These are phyloP conservation scores for Pilaira anomala DNA, from an alignment of 192 early-diverging fungal genomes.

Conservation along the genomic window DNA sequence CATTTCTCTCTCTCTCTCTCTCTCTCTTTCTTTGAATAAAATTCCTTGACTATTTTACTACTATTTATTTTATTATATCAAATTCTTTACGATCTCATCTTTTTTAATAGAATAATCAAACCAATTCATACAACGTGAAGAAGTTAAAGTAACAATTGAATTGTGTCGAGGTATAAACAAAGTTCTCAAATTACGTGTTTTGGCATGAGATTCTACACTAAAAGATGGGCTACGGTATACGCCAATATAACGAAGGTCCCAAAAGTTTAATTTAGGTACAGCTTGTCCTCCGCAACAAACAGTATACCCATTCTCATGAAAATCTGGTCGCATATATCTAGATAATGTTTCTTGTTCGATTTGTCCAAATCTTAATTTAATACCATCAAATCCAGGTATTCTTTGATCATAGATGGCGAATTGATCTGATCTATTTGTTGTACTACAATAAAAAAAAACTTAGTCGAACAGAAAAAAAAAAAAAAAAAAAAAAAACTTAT, in stretches of 20 bases:
- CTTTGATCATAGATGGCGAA: constrained; percentile 12
- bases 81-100: background rate
- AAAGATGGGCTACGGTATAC: background rate
- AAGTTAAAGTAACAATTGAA: background rate
- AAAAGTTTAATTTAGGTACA: constrained; percentile 10
- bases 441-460: background rate
- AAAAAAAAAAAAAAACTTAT: background rate
- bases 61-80: background rate
- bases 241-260: constrained; percentile 13
- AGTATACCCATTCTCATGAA: constrained; percentile 21
- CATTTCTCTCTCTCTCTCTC: background rate
- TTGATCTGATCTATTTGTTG: background rate
- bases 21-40: background rate
- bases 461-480: background rate
- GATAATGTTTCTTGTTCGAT: constrained; percentile 8
- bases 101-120: constrained; percentile 10
- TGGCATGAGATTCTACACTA: background rate
- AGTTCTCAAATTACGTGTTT: background rate
- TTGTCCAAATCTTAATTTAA: constrained; percentile 8
- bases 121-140: constrained; percentile 5
- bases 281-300: constrained; percentile 15
- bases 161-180: constrained; percentile 7
- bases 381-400: constrained; percentile 1
- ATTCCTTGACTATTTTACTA: no score
- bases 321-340: constrained; percentile 8